Evolutionary conservation across 129 eudicot species (phyloP).

Genomic region (Tanacetum coccineum): DNA sequence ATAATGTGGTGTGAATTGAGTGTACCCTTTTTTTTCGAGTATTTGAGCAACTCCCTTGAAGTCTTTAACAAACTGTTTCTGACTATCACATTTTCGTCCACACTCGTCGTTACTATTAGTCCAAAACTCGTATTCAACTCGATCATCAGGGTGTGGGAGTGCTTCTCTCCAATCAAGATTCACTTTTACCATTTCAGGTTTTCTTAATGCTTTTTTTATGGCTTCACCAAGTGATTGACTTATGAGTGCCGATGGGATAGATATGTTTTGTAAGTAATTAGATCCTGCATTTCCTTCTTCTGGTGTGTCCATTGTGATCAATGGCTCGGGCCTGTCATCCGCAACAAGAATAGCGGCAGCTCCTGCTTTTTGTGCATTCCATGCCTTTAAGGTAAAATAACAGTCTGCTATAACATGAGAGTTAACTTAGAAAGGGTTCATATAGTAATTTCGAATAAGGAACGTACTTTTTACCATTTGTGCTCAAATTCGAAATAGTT

Average conservation of each 20-base stretch:
- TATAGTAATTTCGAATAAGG: too few relatives aligned
- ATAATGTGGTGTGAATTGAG: slow-evolving; percentile 86
- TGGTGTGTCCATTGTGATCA: slow-evolving; percentile 93
- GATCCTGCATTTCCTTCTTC: slow-evolving; percentile 52
- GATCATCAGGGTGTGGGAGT: slow-evolving; percentile 95
- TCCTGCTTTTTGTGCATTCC: slow-evolving; percentile 92
- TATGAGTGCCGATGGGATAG: slow-evolving; percentile 85
- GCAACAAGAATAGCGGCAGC: slow-evolving; percentile 94
- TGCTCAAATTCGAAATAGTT: too few relatives aligned
- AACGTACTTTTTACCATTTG: too few relatives aligned
- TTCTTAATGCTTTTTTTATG: slow-evolving; percentile 54
- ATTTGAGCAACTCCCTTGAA: slow-evolving; percentile 95
- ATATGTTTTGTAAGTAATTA: slow-evolving; percentile 77
- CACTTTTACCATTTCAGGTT: slow-evolving; percentile 68
- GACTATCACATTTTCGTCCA: slow-evolving; percentile 85
- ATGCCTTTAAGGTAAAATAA: slow-evolving; percentile 85
- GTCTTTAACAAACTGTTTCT: slow-evolving; percentile 59
- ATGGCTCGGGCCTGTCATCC: slow-evolving; percentile 73
- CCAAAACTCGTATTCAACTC: slow-evolving; percentile 97
- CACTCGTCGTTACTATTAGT: slow-evolving; percentile 94
- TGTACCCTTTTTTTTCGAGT: slow-evolving; percentile 83
- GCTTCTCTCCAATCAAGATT: slow-evolving; percentile 96
- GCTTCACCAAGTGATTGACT: slow-evolving; percentile 73
- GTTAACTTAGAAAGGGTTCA: too few relatives aligned
- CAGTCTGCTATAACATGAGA: slow-evolving; percentile 48